Evolutionary conservation across 495 filamentous ascomycete genomes (phyloP).

Genomic region (Sporormia fimetaria): DNA sequence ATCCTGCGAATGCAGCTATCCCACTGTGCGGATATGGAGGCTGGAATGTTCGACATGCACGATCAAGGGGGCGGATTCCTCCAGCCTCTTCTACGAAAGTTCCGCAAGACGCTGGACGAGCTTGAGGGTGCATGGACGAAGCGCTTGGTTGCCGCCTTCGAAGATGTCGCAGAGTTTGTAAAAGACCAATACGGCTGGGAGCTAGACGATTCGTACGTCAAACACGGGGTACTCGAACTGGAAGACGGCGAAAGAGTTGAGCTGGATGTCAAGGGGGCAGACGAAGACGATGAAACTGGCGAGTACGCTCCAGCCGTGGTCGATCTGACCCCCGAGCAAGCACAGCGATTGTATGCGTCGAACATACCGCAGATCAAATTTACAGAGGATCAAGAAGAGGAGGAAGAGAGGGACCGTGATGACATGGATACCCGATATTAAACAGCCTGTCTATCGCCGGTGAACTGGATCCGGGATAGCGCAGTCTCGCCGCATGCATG

Average conservation of each 20-base stretch:
- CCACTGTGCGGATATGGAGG: conserved; percentile 58
- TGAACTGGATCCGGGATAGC: conserved; percentile 3
- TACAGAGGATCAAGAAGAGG: conserved; percentile 12
- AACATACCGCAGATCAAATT: conserved; percentile 6
- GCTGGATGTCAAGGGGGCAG: conserved; percentile 60
- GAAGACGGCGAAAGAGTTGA: conserved; percentile 72
- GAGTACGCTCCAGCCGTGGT: conserved; percentile 83
- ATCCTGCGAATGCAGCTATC: conserved; percentile 58
- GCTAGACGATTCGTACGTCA: conserved; percentile 45
- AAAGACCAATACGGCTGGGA: conserved; percentile 54
- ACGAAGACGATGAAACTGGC: conserved; percentile 73
- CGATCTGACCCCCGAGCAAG: conserved; percentile 41
- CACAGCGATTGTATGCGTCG: conserved; percentile 17
- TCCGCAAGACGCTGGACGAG: conserved; percentile 34
- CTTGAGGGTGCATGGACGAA: conserved; percentile 21
- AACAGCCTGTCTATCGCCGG: conserved; percentile 12
- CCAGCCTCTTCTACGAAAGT: conserved; percentile 42
- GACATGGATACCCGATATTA: conserved; percentile 33
- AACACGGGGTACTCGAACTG: conserved; percentile 54
- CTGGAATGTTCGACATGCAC: conserved; percentile 44
- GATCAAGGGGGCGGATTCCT: conserved; percentile 46
- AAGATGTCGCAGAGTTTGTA: conserved; percentile 46
- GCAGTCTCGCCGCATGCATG: not conserved
- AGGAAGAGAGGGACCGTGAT: conserved; percentile 30
- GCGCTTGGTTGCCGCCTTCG: conserved; percentile 42